These are phyloP conservation scores for Aureobasidium uvarum DNA, from an alignment of 2,329 filamentous ascomycete genomes.

Conservation along the genomic window DNA sequence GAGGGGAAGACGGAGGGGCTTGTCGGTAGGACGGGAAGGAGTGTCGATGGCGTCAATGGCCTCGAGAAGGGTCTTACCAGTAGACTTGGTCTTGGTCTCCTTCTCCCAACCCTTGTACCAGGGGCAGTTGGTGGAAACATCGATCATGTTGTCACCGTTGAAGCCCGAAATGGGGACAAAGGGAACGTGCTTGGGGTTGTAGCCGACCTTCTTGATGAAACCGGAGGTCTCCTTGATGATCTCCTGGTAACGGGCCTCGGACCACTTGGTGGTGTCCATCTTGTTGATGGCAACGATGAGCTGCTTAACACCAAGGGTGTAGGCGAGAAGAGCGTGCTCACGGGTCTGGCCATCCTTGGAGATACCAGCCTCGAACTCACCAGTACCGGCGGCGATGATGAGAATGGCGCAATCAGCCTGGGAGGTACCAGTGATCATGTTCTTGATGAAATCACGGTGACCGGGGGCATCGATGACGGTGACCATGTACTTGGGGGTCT, in stretches of 20 bases:
- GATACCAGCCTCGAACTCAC: constrained; percentile 99
- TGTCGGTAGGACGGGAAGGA: constrained; percentile 91
- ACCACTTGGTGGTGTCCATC: constrained; percentile 99
- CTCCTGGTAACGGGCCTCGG: constrained; percentile 92
- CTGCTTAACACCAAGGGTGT: constrained; percentile 99
- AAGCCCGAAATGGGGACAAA: constrained; percentile 99
- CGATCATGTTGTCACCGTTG: constrained; percentile 99
- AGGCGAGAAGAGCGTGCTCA: constrained; percentile 99
- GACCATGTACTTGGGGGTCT: constrained; percentile 93
- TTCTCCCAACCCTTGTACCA: constrained; percentile 99
- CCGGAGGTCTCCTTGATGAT: constrained; percentile 99
- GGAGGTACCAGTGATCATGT: constrained; percentile 99
- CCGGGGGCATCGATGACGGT: constrained; percentile 99
- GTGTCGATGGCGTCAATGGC: constrained; percentile 96
- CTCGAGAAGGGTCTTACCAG: constrained; percentile 98
- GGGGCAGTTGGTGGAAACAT: constrained; percentile 84
- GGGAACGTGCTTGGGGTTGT: constrained; percentile 97
- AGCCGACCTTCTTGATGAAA: constrained; percentile 99
- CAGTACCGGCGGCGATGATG: constrained; percentile 99
- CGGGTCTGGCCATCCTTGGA: constrained; percentile 99
- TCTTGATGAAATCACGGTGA: constrained; percentile 99
- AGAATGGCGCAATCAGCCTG: constrained; percentile 99
- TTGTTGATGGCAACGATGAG: constrained; percentile 99
- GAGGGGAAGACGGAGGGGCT: constrained; percentile 99
- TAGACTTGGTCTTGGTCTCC: constrained; percentile 87